Evolutionary conservation across 1,284 basidiomycete species (phyloP).

Genomic region (Irpex sp.): DNA sequence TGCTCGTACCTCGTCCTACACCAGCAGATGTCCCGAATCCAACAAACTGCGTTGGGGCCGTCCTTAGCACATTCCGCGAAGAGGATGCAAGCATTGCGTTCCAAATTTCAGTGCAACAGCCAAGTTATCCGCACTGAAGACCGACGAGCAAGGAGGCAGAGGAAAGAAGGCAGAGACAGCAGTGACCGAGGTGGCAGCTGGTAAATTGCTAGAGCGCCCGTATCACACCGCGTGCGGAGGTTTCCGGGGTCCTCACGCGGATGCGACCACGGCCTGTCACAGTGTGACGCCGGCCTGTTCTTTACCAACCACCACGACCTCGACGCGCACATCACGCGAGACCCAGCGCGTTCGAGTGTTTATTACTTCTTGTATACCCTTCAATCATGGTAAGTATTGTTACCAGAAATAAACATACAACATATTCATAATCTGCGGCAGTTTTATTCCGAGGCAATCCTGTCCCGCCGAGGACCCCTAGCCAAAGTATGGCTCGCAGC

Average conservation of each 20-base stretch:
- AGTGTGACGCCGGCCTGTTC: constrained; percentile 21
- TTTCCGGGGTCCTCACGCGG: neutral
- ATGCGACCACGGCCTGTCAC: constrained; percentile 16
- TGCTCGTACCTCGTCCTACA: constrained; percentile 1
- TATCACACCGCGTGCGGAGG: neutral
- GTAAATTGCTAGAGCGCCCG: neutral
- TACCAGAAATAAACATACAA: neutral
- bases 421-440: constrained; percentile 23
- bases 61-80: constrained; percentile 33
- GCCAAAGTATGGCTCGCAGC: constrained; percentile 99
- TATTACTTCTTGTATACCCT: constrained; percentile 22
- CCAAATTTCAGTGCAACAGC: neutral
- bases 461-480: constrained; percentile 90
- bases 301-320: constrained; percentile 13
- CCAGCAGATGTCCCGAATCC: neutral
- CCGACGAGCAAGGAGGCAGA: constrained; percentile 3
- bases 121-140: neutral
- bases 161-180: neutral
- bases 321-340: constrained; percentile 16
- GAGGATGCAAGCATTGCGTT: constrained; percentile 38
- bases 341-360: constrained; percentile 4
- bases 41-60: constrained; percentile 4
- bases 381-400: constrained; percentile 27
- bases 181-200: neutral
- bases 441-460: constrained; percentile 93